phyloP scores from a whole-genome alignment of 495 filamentous ascomycete species.

The Neurospora sp. region DNA sequence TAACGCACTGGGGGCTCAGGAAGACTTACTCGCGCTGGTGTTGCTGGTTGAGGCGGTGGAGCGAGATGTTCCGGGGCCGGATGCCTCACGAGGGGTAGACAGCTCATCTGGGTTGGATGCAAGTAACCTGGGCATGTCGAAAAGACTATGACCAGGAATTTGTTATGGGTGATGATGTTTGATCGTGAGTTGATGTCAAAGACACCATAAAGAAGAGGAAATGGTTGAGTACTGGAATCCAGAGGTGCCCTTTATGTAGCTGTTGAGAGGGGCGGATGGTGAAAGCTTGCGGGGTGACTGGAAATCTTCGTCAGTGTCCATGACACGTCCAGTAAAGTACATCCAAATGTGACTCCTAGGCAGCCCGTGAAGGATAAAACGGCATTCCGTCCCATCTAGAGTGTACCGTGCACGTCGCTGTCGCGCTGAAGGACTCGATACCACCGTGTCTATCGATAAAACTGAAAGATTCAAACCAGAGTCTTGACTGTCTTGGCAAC shows the following conservation, averaged over 20 bases:
- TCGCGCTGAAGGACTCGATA: neutral
- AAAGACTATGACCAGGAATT: neutral
- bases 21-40: neutral
- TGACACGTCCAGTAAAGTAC: neutral
- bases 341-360: neutral
- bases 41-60: neutral
- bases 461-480: neutral
- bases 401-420: neutral
- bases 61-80: neutral
- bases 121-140: neutral
- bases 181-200: neutral
- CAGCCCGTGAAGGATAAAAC: neutral
- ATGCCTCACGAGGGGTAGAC: neutral
- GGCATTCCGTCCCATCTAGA: neutral
- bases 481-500: neutral
- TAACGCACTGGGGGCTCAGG: neutral
- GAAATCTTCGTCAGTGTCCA: neutral
- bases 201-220: neutral
- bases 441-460: neutral
- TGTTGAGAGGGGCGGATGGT: neutral
- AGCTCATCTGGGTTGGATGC: neutral
- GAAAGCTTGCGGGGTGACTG: neutral
- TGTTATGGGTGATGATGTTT: neutral
- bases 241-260: neutral
- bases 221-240: neutral